Base-by-base conservation (phyloP, 2,329 filamentous ascomycete genomes). In the Pyrenophora graminea region DNA sequence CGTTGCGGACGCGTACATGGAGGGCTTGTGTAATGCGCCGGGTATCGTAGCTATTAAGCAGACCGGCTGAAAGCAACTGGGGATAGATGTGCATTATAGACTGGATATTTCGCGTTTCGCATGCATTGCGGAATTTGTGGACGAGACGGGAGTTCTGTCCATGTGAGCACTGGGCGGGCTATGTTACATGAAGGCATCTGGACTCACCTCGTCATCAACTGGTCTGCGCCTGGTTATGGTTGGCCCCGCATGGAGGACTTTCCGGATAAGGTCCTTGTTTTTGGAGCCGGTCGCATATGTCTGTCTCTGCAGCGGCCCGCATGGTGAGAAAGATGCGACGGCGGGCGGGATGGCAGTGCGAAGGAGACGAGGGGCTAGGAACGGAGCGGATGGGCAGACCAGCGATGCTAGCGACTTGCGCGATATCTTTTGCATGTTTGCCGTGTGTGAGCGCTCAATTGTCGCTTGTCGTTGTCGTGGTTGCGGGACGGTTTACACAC, bases 21-120 rank as follows among this genome's bases (percentile, higher is more conserved):
- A 78, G 48, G 15, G 72, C 64, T 43, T 69, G 63, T 27, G 69
- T 68, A 15, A 76, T 68, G n/a, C 58, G 53, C 25, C 62, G 64
- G 1, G 67, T 68, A 25, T 72, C 66, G 7, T 59, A 48, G 30
- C 47, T 44, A 17, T 48, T 44, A 10, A 72, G 32, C 2, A 54
- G 12, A 2, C 45, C 37, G 2, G 54, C 43, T 1, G 50, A 48
- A 12, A 63, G 39, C 13, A 71, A 42, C 10, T 41, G 49, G 2
- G 69, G 67, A 39, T 72, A 72, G 19, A 70, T 43, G 2, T 63
- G 53, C 61, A 68, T 64, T 18, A 70, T 38, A 3, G 49, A 23
- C 17, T 57, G 39, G 3, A 62, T 33, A 32, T 63, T 48, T 18
- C 59, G 61, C 2, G 30, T n/a, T 17, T 58, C 48, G 36, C 54